Evolutionary conservation across 1,284 basidiomycete genomes (phyloP).

Genomic region (Coniferiporia weirii): DNA sequence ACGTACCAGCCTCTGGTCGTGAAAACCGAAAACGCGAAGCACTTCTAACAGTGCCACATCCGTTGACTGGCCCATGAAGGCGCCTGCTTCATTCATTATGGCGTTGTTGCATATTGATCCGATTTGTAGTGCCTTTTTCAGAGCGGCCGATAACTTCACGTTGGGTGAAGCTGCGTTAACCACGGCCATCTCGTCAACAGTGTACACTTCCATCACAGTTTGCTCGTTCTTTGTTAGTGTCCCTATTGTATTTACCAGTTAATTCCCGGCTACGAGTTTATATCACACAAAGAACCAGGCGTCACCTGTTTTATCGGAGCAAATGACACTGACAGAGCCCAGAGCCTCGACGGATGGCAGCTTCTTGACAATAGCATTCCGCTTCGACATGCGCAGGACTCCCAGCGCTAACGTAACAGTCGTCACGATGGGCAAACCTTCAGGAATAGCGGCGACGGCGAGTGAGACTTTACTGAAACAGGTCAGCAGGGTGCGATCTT

Average conservation of each 20-base stretch:
- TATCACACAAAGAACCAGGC: not conserved
- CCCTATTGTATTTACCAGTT: constrained; percentile 42
- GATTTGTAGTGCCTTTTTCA: constrained; percentile 59
- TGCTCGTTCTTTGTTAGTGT: constrained; percentile 96
- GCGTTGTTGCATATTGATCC: constrained; percentile 74
- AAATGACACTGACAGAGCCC: constrained; percentile 92
- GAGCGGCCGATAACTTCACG: constrained; percentile 42
- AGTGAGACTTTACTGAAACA: constrained; percentile 69
- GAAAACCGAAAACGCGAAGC: constrained; percentile 62
- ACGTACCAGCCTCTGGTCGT: constrained; percentile 44
- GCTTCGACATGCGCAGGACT: constrained; percentile 88
- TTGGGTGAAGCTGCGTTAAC: constrained; percentile 48
- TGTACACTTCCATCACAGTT: constrained; percentile 86
- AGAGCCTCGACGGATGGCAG: constrained; percentile 92
- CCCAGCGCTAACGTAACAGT: constrained; percentile 95
- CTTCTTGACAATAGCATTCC: constrained; percentile 96
- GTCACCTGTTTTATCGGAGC: constrained; percentile 92
- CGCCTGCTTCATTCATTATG: constrained; percentile 55
- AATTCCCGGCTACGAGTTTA: constrained; percentile 2
- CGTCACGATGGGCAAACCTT: constrained; percentile 95
- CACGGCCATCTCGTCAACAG: constrained; percentile 75
- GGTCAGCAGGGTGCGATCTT: constrained; percentile 3
- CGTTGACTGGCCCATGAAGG: constrained; percentile 84
- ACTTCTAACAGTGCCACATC: constrained; percentile 91
- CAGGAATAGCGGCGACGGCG: constrained; percentile 95